Percentiles rank a stretch among this genome's conserved stretches.
These are phyloP conservation scores for Colletotrichum musae DNA, from an alignment of 2,329 filamentous ascomycete species.

Conservation along the genomic window DNA sequence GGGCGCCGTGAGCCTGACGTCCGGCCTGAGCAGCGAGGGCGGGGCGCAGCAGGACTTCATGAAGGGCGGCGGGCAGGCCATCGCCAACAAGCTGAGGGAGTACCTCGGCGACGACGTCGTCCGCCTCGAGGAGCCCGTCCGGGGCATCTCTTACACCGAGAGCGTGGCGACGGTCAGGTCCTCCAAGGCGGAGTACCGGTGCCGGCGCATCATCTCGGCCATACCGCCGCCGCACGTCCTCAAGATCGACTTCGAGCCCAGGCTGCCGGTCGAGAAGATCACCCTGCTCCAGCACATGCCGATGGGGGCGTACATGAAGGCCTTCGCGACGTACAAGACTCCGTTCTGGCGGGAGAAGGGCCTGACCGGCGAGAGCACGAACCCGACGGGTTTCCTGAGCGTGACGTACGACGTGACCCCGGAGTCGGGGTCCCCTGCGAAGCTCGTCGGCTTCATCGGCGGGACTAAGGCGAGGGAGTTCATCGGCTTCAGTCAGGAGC, in stretches of 20 bases:
- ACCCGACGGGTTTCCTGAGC: constrained; percentile 20
- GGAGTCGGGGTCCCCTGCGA: constrained; percentile 15
- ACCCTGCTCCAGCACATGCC: constrained; percentile 39
- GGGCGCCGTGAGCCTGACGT: constrained; percentile 19
- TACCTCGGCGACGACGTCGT: constrained; percentile 31
- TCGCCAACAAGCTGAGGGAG: constrained; percentile 36
- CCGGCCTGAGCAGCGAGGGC: constrained; percentile 16
- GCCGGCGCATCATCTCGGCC: constrained; percentile 34
- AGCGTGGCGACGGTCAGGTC: constrained; percentile 24
- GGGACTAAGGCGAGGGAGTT: constrained; percentile 37
- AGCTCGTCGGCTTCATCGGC: constrained; percentile 39
- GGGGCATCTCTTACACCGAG: constrained; percentile 25
- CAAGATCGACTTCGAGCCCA: constrained; percentile 37
- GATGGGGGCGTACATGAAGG: constrained; percentile 36
- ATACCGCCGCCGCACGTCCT: constrained; percentile 34
- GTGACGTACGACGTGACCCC: constrained; percentile 34
- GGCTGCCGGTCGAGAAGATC: constrained; percentile 34
- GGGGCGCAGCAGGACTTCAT: constrained; percentile 38
- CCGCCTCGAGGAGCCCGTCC: constrained; percentile 34
- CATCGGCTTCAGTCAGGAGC: constrained; percentile 29
- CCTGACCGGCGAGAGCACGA: constrained; percentile 38
- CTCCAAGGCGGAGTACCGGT: constrained; percentile 11
- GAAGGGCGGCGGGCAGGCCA: constrained; percentile 31
- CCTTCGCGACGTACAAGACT: constrained; percentile 40
- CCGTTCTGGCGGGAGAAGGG: constrained; percentile 38